Evolutionary conservation across 305 asterid genomes (phyloP).

Genomic region (Fraxinus velutina): DNA sequence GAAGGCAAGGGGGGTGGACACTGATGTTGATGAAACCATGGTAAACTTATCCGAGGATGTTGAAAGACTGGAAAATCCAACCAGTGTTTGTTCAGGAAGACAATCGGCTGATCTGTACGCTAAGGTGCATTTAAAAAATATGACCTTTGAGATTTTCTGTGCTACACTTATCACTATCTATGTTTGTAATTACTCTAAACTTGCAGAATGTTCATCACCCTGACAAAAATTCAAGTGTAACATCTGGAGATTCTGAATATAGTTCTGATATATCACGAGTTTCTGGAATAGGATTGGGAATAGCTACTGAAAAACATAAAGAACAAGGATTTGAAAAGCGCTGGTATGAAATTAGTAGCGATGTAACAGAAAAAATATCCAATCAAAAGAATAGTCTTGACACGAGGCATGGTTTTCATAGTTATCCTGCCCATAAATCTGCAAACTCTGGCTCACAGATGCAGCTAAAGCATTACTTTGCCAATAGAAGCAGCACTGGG

Average conservation of each 20-base stretch:
- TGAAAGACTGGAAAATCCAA: conserved; percentile 52
- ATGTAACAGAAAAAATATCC: conserved; percentile 35
- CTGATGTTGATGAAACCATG: conserved; percentile 31
- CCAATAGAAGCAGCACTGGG: conserved; percentile 38
- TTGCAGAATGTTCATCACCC: conserved; percentile 54
- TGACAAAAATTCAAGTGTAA: conserved; percentile 35
- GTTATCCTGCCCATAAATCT: conserved; percentile 37
- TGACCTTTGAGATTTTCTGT: conserved; percentile 12
- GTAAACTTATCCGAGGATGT: conserved; percentile 48
- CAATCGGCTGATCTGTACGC: conserved; percentile 55
- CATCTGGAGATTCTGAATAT: conserved; percentile 50
- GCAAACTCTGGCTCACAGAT: conserved; percentile 36
- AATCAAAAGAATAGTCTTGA: conserved; percentile 57
- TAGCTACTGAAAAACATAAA: conserved; percentile 43
- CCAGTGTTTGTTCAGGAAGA: conserved; percentile 49
- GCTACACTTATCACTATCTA: conserved; percentile 5
- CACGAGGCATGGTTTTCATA: conserved; percentile 47
- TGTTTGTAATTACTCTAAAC: conserved; percentile 17
- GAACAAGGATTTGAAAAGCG: conserved; percentile 56
- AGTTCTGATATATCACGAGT: conserved; percentile 48
- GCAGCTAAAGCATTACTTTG: conserved; percentile 38
- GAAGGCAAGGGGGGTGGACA: conserved; percentile 56
- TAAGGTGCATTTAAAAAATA: conserved; percentile 38
- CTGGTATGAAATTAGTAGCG: conserved; percentile 55
- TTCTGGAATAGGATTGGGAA: conserved; percentile 44